Conservation (phyloP, 192 early-diverging fungal species). For the Mortierella alpina region DNA sequence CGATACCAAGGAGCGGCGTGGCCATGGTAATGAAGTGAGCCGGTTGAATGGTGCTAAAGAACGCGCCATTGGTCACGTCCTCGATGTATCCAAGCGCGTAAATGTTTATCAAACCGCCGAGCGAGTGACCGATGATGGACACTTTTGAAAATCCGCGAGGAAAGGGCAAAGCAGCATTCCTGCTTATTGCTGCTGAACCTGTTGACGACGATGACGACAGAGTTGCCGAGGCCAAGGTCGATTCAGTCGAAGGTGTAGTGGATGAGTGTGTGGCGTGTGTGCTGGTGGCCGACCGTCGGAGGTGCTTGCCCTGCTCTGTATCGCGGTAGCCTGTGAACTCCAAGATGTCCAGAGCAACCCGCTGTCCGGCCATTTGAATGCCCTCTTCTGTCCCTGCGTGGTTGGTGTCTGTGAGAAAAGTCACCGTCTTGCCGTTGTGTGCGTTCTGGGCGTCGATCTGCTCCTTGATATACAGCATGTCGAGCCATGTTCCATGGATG, state of each 20-base stretch:
- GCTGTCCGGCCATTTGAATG: conserved; percentile 55
- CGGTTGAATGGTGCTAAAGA: conserved; percentile 55
- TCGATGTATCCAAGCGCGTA: conserved; percentile 57
- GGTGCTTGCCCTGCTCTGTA: conserved; percentile 25
- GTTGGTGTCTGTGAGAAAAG: conserved; percentile 54
- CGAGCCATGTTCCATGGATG: conserved; percentile 52
- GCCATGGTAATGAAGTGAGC: conserved; percentile 60
- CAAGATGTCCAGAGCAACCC: conserved; percentile 54
- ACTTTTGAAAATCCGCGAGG: conserved; percentile 47
- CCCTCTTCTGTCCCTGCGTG: conserved; percentile 60
- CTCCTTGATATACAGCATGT: conserved; percentile 57
- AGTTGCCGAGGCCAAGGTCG: neutral
- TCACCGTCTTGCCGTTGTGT: conserved; percentile 25
- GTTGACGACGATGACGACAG: neutral
- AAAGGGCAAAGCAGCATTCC: conserved; percentile 1
- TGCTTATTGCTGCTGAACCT: conserved; percentile 4
- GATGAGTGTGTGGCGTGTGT: too few species aligned
- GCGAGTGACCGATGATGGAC: conserved; percentile 63
- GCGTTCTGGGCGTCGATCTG: conserved; percentile 45
- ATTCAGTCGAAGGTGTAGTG: neutral
- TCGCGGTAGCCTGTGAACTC: conserved; percentile 47
- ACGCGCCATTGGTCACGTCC: conserved; percentile 54
- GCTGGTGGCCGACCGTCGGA: conserved; percentile 3
- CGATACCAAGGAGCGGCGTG: conserved; percentile 56
- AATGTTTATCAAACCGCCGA: conserved; percentile 62